phyloP scores from a whole-genome alignment of 2,329 filamentous ascomycete genomes.

The Pseudogymnoascus sp. region DNA sequence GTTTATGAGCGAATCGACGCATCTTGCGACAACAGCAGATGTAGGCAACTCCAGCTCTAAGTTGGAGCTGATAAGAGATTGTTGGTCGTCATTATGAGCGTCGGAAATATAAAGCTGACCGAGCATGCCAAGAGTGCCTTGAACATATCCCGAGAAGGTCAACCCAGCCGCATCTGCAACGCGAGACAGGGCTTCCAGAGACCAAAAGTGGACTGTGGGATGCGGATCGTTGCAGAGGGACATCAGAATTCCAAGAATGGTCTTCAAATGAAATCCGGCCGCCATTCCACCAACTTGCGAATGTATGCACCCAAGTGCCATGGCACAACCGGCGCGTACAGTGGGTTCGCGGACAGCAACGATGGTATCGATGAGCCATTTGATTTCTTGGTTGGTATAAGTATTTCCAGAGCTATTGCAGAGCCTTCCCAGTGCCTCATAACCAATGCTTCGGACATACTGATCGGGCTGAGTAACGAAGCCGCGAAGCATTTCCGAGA shows the following conservation, averaged over 20 bases:
- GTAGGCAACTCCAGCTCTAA: conserved; percentile 80
- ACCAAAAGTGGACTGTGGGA: conserved; percentile 93
- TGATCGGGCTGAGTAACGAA: conserved; percentile 79
- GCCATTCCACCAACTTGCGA: conserved; percentile 96
- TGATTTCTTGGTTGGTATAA: conserved; percentile 85
- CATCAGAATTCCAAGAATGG: conserved; percentile 96
- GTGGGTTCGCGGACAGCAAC: conserved; percentile 89
- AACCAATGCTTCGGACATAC: conserved; percentile 76
- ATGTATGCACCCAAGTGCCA: conserved; percentile 88
- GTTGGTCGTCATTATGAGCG: conserved; percentile 78
- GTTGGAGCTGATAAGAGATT: conserved; percentile 76
- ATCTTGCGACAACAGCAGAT: conserved; percentile 73
- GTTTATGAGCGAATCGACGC: conserved; percentile 92
- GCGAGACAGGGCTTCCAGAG: conserved; percentile 75
- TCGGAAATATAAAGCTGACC: conserved; percentile 89
- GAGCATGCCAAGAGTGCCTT: conserved; percentile 85
- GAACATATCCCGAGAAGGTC: conserved; percentile 84
- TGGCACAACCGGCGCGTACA: conserved; percentile 86
- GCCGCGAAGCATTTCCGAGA: conserved; percentile 64
- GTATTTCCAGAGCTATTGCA: conserved; percentile 70
- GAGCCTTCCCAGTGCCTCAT: conserved; percentile 75
- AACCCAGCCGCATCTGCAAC: conserved; percentile 89
- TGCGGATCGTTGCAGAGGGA: conserved; percentile 93
- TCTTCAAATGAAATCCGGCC: conserved; percentile 91
- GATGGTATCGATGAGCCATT: conserved; percentile 86